These are phyloP conservation scores for Jacaranda copaia DNA, from an alignment of 257 asterid species.

Conservation along the genomic window DNA sequence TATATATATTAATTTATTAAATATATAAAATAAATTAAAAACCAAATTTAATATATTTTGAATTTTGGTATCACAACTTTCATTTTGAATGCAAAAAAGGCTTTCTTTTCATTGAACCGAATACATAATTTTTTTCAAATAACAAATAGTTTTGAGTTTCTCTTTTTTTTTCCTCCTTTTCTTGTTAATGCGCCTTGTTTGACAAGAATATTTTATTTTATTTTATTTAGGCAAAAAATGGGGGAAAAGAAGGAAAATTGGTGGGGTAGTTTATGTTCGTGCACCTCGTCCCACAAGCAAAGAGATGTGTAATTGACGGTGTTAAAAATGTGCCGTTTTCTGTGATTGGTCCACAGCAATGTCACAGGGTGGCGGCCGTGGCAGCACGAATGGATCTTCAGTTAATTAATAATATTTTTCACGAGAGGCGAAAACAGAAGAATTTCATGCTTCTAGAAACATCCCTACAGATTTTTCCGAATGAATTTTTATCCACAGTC, in stretches of 20 bases:
- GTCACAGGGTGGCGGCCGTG: slow-evolving; percentile 1
- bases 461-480: not conserved
- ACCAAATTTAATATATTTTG: no score
- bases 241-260: not conserved
- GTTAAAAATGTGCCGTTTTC: slow-evolving; percentile 4
- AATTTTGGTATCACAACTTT: no score
- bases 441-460: slow-evolving; percentile 21
- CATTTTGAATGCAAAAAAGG: no score
- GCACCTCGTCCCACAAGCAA: slow-evolving; percentile 17
- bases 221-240: not conserved
- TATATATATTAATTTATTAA: no score
- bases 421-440: not conserved
- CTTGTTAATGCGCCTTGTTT: not conserved
- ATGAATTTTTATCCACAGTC: slow-evolving; percentile 1
- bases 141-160: not conserved
- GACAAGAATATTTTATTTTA: not conserved
- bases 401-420: slow-evolving; percentile 5
- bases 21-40: no score
- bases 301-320: not conserved
- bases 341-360: slow-evolving; percentile 24
- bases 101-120: no score
- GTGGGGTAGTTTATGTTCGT: not conserved
- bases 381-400: not conserved
- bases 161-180: not conserved
- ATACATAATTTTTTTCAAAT: no score